Conservation (phyloP, 345 rosid genomes). For the Euclidium syriacum region DNA sequence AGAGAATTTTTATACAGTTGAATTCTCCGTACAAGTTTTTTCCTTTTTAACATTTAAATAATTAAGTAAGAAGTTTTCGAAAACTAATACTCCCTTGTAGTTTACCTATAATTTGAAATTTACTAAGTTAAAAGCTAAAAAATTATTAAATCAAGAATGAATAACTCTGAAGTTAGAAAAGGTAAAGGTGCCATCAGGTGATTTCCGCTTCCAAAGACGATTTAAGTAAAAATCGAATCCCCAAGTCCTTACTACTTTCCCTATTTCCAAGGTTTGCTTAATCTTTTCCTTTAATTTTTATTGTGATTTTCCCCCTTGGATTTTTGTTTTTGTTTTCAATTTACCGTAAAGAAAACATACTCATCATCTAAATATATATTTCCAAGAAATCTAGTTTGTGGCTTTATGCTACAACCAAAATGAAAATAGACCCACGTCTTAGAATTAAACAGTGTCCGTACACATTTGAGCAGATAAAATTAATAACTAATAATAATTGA, state of each 20-base stretch:
- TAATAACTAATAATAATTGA: too few species aligned
- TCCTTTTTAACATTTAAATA: too few species aligned
- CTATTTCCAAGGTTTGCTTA: constrained; percentile 29
- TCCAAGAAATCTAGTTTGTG: neutral
- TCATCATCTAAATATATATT: neutral
- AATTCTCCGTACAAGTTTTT: too few species aligned
- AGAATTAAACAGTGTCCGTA: neutral
- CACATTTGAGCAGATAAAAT: neutral
- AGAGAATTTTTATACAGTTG: too few species aligned
- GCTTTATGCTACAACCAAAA: neutral
- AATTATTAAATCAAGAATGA: neutral
- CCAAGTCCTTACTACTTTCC: constrained; percentile 26
- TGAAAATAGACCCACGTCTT: neutral
- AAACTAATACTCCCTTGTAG: too few species aligned
- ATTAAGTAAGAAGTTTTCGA: too few species aligned
- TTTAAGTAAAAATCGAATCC: constrained; percentile 5
- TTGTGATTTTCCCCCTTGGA: neutral
- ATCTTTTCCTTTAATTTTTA: constrained; percentile 20
- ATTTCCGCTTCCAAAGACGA: constrained; percentile 21
- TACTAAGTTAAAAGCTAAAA: neutral
- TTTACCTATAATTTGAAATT: neutral
- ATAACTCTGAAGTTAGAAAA: constrained; percentile 4
- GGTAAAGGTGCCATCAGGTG: constrained; percentile 20
- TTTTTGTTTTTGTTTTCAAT: neutral
- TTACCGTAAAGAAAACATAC: neutral